These are phyloP conservation scores for Cochlearia excelsa DNA, from an alignment of 345 rosid species.

Conservation along the genomic window DNA sequence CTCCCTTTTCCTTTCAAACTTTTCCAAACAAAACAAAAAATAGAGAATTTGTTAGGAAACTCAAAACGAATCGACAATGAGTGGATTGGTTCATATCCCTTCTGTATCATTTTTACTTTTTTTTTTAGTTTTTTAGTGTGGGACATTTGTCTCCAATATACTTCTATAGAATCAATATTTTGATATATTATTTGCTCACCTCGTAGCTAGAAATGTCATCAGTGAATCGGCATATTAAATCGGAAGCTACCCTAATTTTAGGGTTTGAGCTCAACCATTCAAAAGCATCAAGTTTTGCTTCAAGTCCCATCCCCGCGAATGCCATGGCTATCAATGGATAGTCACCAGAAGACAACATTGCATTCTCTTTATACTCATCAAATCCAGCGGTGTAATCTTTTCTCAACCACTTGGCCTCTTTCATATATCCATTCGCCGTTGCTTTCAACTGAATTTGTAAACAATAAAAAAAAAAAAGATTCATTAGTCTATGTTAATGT, in stretches of 20 bases:
- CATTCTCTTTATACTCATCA: conserved; percentile 29
- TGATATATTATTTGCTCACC: background rate
- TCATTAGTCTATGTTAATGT: too few relatives aligned
- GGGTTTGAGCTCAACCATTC: conserved; percentile 28
- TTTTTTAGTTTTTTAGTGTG: too few relatives aligned
- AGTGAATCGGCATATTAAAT: conserved; percentile 1
- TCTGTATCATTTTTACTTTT: too few relatives aligned
- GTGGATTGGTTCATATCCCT: too few relatives aligned
- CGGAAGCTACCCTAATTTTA: conserved; percentile 26
- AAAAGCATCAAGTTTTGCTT: conserved; percentile 18
- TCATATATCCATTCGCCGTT: conserved; percentile 13
- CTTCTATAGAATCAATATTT: too few relatives aligned
- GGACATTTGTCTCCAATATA: too few relatives aligned
- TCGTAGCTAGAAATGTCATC: conserved; percentile 25
- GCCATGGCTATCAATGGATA: background rate
- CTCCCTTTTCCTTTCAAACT: conserved; percentile 24
- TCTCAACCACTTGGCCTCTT: conserved; percentile 29
- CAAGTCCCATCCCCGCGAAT: conserved; percentile 18
- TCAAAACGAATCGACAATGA: too few relatives aligned
- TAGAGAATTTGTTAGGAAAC: too few relatives aligned
- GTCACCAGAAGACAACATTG: background rate
- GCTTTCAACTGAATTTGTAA: conserved; percentile 2
- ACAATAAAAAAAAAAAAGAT: too few relatives aligned
- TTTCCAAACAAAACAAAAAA: too few relatives aligned
- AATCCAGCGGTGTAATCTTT: conserved; percentile 21